Percentiles rank a stretch among this genome's conserved stretches.
These are phyloP conservation scores for Peltaster fructicola DNA, from an alignment of 2,329 filamentous ascomycete genomes.

Conservation along the genomic window DNA sequence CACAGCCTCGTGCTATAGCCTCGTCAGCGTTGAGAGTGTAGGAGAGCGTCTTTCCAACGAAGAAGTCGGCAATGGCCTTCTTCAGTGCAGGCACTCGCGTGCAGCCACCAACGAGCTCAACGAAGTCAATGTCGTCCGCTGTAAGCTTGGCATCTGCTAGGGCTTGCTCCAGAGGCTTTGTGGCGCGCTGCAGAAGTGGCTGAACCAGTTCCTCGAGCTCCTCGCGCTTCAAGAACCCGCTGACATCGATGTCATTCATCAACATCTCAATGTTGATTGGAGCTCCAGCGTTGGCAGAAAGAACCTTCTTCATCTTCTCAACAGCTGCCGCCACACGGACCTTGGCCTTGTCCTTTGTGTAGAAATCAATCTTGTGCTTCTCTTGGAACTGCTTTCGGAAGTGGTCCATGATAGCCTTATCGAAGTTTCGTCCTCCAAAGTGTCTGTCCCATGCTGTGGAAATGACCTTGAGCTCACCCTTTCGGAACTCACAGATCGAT, in stretches of 20 bases:
- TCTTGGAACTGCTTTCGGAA: conserved; percentile 91
- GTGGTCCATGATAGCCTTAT: conserved; percentile 86
- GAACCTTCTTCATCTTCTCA: conserved; percentile 96
- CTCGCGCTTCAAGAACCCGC: conserved; percentile 74
- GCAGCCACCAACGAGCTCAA: conserved; percentile 89
- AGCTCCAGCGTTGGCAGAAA: conserved; percentile 85
- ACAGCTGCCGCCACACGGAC: conserved; percentile 74
- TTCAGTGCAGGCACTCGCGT: conserved; percentile 89
- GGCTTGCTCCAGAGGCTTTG: conserved; percentile 68
- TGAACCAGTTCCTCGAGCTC: conserved; percentile 84
- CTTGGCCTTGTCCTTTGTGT: conserved; percentile 73
- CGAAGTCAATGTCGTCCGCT: conserved; percentile 75
- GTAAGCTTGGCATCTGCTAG: conserved; percentile 85
- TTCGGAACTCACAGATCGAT: conserved; percentile 89
- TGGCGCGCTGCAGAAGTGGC: conserved; percentile 59
- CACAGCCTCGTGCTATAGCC: conserved; percentile 84
- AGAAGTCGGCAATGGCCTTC: conserved; percentile 75
- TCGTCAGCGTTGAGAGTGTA: conserved; percentile 98
- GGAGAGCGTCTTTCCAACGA: conserved; percentile 74
- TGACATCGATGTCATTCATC: conserved; percentile 94
- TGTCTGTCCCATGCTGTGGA: conserved; percentile 84
- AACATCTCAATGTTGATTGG: conserved; percentile 94
- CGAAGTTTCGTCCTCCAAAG: conserved; percentile 94
- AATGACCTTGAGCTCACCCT: conserved; percentile 91
- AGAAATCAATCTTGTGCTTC: conserved; percentile 95